Conservation (phyloP, 106 monocot species). For the Iris macrosiphon region DNA sequence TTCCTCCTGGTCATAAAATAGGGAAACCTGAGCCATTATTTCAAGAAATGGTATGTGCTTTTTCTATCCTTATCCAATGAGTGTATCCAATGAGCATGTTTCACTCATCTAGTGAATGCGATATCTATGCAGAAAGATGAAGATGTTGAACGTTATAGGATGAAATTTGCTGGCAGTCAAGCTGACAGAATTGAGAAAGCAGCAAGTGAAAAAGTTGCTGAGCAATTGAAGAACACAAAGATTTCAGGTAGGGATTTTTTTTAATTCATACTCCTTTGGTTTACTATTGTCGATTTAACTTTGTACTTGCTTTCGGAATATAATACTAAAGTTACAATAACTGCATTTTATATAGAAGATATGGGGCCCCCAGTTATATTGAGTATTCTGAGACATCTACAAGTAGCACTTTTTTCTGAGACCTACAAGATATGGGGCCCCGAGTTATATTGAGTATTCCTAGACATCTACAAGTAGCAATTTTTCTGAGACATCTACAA, state of each 20-base stretch:
- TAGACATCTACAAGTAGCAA: too few species aligned
- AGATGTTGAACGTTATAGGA: slow-evolving; percentile 65
- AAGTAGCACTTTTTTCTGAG: too few species aligned
- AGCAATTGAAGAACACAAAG: slow-evolving; percentile 52
- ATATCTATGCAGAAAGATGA: slow-evolving; percentile 72
- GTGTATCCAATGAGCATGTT: background rate
- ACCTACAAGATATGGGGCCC: too few species aligned
- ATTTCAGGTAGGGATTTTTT: slow-evolving; percentile 43
- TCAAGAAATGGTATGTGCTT: slow-evolving; percentile 67
- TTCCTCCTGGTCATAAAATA: slow-evolving; percentile 83
- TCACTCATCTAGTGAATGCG: background rate
- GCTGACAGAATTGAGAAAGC: slow-evolving; percentile 70
- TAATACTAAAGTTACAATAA: too few species aligned
- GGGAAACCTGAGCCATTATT: slow-evolving; percentile 83
- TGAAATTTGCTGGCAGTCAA: slow-evolving; percentile 91
- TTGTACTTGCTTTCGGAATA: too few species aligned
- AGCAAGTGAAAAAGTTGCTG: slow-evolving; percentile 59
- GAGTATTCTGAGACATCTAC: too few species aligned
- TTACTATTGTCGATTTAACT: background rate
- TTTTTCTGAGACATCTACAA: too few species aligned
- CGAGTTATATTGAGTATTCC: too few species aligned
- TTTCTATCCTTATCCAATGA: background rate
- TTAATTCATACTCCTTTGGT: background rate
- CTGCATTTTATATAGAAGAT: too few species aligned
- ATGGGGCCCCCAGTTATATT: too few species aligned